phyloP scores from a whole-genome alignment of 352 stramenopile species.

The Globisporangium yorkense region DNA sequence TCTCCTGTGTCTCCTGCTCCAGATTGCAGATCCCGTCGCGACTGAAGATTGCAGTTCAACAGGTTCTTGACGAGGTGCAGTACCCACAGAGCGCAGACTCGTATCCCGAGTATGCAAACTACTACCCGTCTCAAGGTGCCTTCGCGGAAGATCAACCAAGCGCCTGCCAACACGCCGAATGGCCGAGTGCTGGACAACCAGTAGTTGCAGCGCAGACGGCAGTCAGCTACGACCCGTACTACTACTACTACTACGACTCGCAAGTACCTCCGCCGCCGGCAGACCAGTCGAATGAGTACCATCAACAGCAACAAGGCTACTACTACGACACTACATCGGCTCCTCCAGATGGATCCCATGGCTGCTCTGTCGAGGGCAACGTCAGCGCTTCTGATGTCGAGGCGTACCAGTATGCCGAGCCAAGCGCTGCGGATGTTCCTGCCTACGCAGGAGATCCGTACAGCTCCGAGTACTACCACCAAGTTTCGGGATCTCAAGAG shows the following conservation, averaged over 20 bases:
- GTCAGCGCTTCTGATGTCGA: background rate
- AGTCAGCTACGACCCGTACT: background rate
- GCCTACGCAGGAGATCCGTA: background rate
- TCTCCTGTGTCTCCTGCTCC: background rate
- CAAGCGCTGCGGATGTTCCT: background rate
- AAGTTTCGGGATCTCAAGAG: background rate
- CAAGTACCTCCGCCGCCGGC: background rate
- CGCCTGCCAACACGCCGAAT: background rate
- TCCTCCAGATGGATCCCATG: too few relatives aligned
- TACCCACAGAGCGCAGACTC: constrained; percentile 4
- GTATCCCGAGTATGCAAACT: constrained; percentile 11
- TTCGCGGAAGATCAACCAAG: background rate
- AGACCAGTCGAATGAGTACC: background rate
- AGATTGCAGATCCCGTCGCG: constrained; percentile 49
- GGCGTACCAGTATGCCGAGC: background rate
- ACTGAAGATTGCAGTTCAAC: constrained; percentile 61
- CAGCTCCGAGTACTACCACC: background rate
- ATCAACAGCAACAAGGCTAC: constrained; percentile 2
- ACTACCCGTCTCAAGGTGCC: constrained; percentile 1
- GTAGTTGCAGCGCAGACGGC: too few relatives aligned
- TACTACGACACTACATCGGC: background rate
- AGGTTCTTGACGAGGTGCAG: constrained; percentile 38
- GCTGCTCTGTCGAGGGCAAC: too few relatives aligned
- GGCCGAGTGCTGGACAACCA: too few relatives aligned
- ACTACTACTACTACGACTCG: background rate